Percentiles rank a stretch among this genome's conserved stretches.
Conservation (phyloP, 306 rosid genomes). For the Lithocarpus polystachyus region DNA sequence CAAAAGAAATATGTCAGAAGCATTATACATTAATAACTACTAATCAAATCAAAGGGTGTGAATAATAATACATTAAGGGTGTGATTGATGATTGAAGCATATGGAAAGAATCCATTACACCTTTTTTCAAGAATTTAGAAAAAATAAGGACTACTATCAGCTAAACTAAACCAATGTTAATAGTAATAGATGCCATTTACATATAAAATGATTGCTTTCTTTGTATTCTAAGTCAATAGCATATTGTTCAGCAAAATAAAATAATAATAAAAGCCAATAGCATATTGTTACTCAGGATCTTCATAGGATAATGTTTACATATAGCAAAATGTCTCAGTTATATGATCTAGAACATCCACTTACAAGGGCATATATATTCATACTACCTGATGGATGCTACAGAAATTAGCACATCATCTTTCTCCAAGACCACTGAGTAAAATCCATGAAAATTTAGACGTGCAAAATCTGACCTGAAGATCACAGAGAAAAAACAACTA, state of each 20-base stretch:
- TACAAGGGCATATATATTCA: background rate
- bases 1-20: background rate
- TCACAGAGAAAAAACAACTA: conserved; percentile 22
- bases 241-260: background rate
- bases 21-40: background rate
- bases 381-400: conserved; percentile 91
- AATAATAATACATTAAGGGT: background rate
- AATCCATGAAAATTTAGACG: conserved; percentile 94
- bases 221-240: background rate
- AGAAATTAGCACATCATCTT: conserved; percentile 77
- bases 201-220: background rate
- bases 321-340: too few species aligned
- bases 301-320: too few species aligned
- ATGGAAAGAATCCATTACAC: background rate
- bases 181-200: background rate
- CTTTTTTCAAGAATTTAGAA: background rate
- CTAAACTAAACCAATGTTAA: background rate
- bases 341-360: too few species aligned
- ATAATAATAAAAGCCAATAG: background rate
- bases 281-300: too few species aligned
- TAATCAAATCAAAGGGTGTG: background rate
- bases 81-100: background rate
- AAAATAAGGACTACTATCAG: background rate
- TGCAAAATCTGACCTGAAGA: conserved; percentile 84
- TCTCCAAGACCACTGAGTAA: conserved; percentile 82